Evolutionary conservation across 352 stramenopile species (phyloP), one percentile per base, ranked within the genome.

Genomic region (Aphanomyces invadans): DNA sequence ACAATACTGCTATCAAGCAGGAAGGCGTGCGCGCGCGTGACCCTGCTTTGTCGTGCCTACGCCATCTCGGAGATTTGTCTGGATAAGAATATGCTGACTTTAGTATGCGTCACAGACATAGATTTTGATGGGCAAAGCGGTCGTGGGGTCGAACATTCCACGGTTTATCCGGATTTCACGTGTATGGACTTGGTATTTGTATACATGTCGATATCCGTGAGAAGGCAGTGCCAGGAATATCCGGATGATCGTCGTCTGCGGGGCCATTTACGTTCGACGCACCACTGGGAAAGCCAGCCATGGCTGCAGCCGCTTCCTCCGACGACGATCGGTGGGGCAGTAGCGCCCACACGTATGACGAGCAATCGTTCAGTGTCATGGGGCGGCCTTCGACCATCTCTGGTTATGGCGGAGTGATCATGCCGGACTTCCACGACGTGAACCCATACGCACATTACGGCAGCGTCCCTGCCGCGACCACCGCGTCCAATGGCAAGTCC

Each of bases 371-470:
- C 25, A 26, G 28, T 17, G 42, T 49, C 19, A 39, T 32, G 15
- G 15, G 33, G 12, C 46, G 53, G 23, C 61, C 32, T 21, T 67
- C 44, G 26, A 72, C 63, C 36, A 33, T 59, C 19, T 31, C 25
- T 42, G 36, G 36, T 42, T 7, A 15, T 26, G 60, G 21, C 29
- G 70, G 62, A 38, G 21, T 62, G 29, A 68, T 55, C 26, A 67
- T 44, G 23, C 60, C 60, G 2, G 38, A 39, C 33, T 67, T 67
- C 45, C 25, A 44, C 21, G 42, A 67, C 29, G 28, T 67, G 15
- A 67, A 67, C 38, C 60, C 60, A n/a, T 67, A 59, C 46, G 60
- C 60, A 17, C 60, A 67, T 33, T 57, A 46, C 26, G 60, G 60
- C 12, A 21, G 17, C 49, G 12, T 21, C 17, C 25, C 21, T 29